These are phyloP conservation scores for Geranium incanum DNA, from an alignment of 441 rosid genomes.

Conservation along the genomic window DNA sequence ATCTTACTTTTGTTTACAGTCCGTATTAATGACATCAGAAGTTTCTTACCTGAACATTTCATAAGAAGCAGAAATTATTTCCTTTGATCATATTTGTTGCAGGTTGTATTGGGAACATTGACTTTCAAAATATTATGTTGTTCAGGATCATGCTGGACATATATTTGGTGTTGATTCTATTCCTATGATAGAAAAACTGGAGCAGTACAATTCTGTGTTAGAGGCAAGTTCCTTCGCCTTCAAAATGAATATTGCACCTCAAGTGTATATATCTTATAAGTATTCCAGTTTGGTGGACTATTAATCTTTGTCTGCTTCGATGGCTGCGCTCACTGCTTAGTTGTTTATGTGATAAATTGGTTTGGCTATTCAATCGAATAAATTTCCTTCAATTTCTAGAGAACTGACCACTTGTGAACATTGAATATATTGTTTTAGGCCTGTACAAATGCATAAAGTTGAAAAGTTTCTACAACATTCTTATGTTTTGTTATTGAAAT, in stretches of 20 bases:
- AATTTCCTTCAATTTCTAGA: neutral
- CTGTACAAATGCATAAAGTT: neutral
- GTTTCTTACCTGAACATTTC: neutral
- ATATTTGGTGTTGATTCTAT: slow-evolving; percentile 81
- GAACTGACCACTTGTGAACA: slow-evolving; percentile 8
- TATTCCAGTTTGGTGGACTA: neutral
- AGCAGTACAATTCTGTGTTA: slow-evolving; percentile 70
- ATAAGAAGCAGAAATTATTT: neutral
- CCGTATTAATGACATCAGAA: neutral
- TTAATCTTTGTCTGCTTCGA: neutral
- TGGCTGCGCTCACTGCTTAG: neutral
- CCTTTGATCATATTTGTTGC: neutral
- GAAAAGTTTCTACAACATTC: slow-evolving; percentile 9
- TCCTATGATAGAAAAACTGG: slow-evolving; percentile 82
- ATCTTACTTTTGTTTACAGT: slow-evolving; percentile 6
- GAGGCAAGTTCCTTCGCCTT: slow-evolving; percentile 45
- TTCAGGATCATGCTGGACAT: slow-evolving; percentile 96
- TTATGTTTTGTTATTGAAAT: slow-evolving; percentile 6
- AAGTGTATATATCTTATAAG: slow-evolving; percentile 10
- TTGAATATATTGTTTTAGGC: slow-evolving; percentile 15
- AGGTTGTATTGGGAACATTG: slow-evolving; percentile 10
- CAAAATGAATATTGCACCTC: slow-evolving; percentile 12
- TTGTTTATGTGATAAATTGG: slow-evolving; percentile 5
- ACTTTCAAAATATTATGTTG: slow-evolving; percentile 17
- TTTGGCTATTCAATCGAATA: neutral